Conservation (phyloP, 2,329 filamentous ascomycete genomes). For the Bipolaris cookei region DNA sequence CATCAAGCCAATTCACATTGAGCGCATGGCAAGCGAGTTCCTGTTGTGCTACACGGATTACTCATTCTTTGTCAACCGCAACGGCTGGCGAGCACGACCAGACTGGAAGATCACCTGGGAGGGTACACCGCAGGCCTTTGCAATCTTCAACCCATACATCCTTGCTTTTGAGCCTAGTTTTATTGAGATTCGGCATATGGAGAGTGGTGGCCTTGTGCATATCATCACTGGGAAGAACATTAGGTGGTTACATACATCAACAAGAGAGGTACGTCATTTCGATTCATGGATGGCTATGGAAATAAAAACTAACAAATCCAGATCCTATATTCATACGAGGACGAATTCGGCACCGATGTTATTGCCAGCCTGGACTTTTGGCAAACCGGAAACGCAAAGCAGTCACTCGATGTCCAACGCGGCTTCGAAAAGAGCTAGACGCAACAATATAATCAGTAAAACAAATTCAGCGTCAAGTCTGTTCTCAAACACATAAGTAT, state of each 20-base stretch:
- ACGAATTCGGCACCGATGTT: conserved; percentile 90
- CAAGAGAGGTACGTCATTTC: conserved; percentile 76
- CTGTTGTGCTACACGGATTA: conserved; percentile 98
- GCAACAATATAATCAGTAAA: not conserved
- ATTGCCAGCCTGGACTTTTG: conserved; percentile 97
- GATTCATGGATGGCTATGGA: not conserved
- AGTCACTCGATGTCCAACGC: conserved; percentile 35
- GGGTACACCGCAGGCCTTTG: conserved; percentile 88
- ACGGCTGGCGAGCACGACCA: conserved; percentile 93
- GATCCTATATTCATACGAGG: conserved; percentile 98
- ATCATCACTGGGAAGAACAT: conserved; percentile 97
- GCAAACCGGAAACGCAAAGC: conserved; percentile 52
- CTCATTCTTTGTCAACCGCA: conserved; percentile 98
- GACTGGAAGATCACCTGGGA: conserved; percentile 99
- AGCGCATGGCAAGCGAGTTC: conserved; percentile 96
- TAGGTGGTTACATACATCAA: conserved; percentile 95
- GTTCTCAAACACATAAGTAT: conserved; percentile 8
- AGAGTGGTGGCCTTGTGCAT: conserved; percentile 87
- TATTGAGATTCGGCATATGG: conserved; percentile 94
- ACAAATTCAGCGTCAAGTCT: conserved; percentile 6
- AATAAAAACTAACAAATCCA: conserved; percentile 51
- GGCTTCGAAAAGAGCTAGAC: conserved; percentile 36
- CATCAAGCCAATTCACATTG: conserved; percentile 94
- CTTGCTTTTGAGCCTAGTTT: conserved; percentile 97
- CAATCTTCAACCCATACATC: conserved; percentile 95